Evolutionary conservation across 2,329 filamentous ascomycete species (phyloP).

Genomic region (Phoma sp.): DNA sequence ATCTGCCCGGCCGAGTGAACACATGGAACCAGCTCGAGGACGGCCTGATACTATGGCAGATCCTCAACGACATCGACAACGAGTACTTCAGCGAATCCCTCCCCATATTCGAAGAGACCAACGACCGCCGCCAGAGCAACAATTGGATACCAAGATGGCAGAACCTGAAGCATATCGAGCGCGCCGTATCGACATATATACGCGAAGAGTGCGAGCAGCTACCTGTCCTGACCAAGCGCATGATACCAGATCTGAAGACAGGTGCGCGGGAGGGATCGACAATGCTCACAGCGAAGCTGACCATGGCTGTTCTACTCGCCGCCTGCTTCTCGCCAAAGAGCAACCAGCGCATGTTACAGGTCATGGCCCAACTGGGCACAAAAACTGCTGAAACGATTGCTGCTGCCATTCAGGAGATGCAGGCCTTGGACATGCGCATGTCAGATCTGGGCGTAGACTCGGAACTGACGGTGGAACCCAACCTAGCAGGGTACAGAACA

Average conservation of each 20-base stretch:
- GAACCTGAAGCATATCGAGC: conserved; percentile 61
- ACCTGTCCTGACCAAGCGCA: conserved; percentile 48
- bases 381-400: conserved; percentile 50
- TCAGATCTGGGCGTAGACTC: conserved; percentile 46
- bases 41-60: conserved; percentile 57
- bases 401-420: conserved; percentile 51
- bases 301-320: conserved; percentile 58
- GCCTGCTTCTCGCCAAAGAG: conserved; percentile 57
- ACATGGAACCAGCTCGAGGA: conserved; percentile 55
- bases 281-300: conserved; percentile 52
- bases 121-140: conserved; percentile 50
- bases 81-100: conserved; percentile 58
- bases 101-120: conserved; percentile 53
- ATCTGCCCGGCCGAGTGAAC: conserved; percentile 46
- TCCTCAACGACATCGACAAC: conserved; percentile 56
- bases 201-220: conserved; percentile 54
- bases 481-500: conserved; percentile 42
- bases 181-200: conserved; percentile 57
- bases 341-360: conserved; percentile 56
- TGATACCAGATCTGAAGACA: conserved; percentile 57
- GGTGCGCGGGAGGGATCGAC: conserved; percentile 55
- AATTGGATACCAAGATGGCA: conserved; percentile 62
- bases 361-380: conserved; percentile 48
- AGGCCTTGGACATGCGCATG: conserved; percentile 46
- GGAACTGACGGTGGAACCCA: conserved; percentile 44